Evolutionary conservation across 345 rosid species (phyloP).

Genomic region (Bruguiera parviflora): DNA sequence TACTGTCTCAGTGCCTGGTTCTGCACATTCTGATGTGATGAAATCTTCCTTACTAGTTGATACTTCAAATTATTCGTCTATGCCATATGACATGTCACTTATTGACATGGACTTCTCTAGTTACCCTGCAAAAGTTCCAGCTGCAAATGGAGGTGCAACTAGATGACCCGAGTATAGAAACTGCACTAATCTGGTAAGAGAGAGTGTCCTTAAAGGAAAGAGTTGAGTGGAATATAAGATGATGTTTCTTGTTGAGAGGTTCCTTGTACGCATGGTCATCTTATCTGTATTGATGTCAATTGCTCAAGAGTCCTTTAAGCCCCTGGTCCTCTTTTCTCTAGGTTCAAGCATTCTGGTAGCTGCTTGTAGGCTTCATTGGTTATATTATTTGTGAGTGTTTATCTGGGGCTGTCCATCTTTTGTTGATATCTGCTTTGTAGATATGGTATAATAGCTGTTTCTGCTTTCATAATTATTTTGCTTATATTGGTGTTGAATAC

Average conservation of each 20-base stretch:
- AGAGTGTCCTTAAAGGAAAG: constrained; percentile 1
- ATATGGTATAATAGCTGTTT: constrained; percentile 5
- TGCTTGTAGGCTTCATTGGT: constrained; percentile 8
- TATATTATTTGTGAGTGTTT: constrained; percentile 5
- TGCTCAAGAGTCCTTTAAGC: constrained; percentile 9
- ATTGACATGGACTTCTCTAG: constrained; percentile 81
- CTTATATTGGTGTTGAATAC: too few species aligned
- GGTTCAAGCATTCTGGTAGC: constrained; percentile 10
- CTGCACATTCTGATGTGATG: constrained; percentile 42
- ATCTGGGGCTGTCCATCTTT: neutral
- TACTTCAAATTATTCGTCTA: constrained; percentile 44
- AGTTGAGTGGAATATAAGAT: constrained; percentile 4
- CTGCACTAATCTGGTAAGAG: constrained; percentile 19
- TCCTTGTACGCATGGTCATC: constrained; percentile 7
- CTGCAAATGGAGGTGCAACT: constrained; percentile 49
- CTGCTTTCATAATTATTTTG: too few species aligned
- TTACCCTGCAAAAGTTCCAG: constrained; percentile 73
- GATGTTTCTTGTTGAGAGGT: constrained; percentile 5
- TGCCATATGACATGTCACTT: constrained; percentile 76
- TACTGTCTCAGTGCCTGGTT: constrained; percentile 28
- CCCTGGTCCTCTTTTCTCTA: neutral
- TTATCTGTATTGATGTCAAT: constrained; percentile 12
- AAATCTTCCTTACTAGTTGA: constrained; percentile 73
- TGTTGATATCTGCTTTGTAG: constrained; percentile 23
- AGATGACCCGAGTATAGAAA: constrained; percentile 40